Base-by-base conservation (phyloP, 2,329 filamentous ascomycete genomes). In the Cladosporium austrohemisphaericum region DNA sequence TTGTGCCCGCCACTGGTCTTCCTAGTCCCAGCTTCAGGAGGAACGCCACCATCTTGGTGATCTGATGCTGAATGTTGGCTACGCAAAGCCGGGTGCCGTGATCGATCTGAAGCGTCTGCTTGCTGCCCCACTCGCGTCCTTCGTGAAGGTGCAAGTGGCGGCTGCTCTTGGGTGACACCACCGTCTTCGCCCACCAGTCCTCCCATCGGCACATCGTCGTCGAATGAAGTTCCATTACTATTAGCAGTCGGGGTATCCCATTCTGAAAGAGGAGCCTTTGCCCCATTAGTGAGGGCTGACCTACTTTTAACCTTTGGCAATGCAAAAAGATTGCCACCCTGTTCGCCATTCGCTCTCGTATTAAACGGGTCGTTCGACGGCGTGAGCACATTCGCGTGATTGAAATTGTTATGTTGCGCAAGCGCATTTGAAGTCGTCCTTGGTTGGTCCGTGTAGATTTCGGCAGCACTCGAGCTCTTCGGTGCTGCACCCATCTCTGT, bases 1-100 rank as follows among this genome's bases (percentile, higher is more conserved):
- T 96, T 97, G 65, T 90, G 82, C 52, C 91, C 58, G 18, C 55
- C 62, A 41, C 44, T 47, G 25, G 44, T 32, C 33, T 47, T 47
- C 32, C 44, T 38, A 31, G 25, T 14, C 22, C 33, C 44, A 26
- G 33, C 32, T 37, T 47, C 44, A 8, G 31, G 26, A 23, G 5
- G n/a, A 6, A 20, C 41, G 6, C 14, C 18, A 3, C 33, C 33
- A 19, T 66, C 62, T 35, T 72, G 68, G 7, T 57, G 60, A 13
- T 59, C 62, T 43, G 73, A 70, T 11, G 71, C 69, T 16, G 68
- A 65, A 41, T 69, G 69, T 20, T 68, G 67, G 23, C 56, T 63
- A 52, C 73, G 62, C 16, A 69, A 65, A 1, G 66, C 66, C 25
- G 72, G 69, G 14, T 67, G 57, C 23, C 59, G 55, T 14, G 57